Evolutionary conservation across 2,329 filamentous ascomycete genomes (phyloP).

Genomic region (Cercospora sp.): DNA sequence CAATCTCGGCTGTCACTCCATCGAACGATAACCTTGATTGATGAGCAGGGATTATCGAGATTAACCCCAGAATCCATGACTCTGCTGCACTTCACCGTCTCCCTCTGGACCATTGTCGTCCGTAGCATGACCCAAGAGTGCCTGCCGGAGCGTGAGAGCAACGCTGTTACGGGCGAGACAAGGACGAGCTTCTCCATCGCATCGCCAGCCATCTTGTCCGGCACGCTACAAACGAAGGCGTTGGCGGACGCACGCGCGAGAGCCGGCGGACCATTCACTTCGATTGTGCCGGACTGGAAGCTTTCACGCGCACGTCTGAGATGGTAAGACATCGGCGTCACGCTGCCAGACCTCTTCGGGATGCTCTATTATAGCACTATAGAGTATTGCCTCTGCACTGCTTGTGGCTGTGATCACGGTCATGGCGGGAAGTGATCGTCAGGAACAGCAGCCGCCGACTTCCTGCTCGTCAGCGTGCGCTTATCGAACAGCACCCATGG

Average conservation of each 20-base stretch:
- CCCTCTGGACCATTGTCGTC: not conserved
- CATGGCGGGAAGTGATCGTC: slow-evolving; percentile 11
- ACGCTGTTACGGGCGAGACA: not conserved
- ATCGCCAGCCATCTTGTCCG: not conserved
- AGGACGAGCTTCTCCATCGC: not conserved
- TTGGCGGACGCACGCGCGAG: not conserved
- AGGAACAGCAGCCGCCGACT: slow-evolving; percentile 8
- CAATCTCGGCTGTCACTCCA: slow-evolving; percentile 1
- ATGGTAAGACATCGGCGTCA: not conserved
- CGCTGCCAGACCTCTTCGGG: not conserved
- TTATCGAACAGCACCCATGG: not conserved
- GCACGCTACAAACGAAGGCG: not conserved
- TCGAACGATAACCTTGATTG: not conserved
- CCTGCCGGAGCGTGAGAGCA: not conserved
- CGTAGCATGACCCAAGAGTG: not conserved
- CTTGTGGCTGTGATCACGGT: not conserved
- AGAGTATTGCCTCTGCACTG: not conserved
- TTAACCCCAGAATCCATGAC: slow-evolving; percentile 2
- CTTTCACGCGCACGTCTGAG: not conserved
- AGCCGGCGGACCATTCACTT: not conserved
- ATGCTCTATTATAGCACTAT: not conserved
- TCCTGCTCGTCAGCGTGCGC: not conserved
- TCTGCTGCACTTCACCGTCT: not conserved
- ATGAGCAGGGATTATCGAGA: not conserved
- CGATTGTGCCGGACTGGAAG: not conserved